These are phyloP conservation scores for Seiridium cupressi DNA, from an alignment of 2,329 filamentous ascomycete genomes.

Conservation along the genomic window DNA sequence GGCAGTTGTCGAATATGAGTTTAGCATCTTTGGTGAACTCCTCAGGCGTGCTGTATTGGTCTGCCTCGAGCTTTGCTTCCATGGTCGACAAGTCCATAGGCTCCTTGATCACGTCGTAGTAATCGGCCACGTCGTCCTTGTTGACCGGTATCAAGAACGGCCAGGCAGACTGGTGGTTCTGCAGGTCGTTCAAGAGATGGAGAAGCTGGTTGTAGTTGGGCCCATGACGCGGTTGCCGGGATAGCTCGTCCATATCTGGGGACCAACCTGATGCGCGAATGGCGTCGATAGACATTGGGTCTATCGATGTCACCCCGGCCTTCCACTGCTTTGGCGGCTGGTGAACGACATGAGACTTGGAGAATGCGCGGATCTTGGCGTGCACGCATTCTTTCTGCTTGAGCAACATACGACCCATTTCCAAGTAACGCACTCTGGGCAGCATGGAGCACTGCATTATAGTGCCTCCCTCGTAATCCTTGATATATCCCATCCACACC, in stretches of 20 bases:
- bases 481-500: conserved; percentile 99
- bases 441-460: conserved; percentile 99
- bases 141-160: conserved; percentile 94
- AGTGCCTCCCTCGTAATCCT: conserved; percentile 97
- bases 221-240: conserved; percentile 89
- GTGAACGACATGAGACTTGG: conserved; percentile 84
- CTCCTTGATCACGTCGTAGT: conserved; percentile 97
- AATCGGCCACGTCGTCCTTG: conserved; percentile 94
- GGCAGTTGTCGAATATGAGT: conserved; percentile 91
- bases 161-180: conserved; percentile 92
- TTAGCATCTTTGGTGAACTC: conserved; percentile 89
- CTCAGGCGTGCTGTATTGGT: conserved; percentile 86
- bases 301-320: conserved; percentile 70
- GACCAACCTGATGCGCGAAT: conserved; percentile 95
- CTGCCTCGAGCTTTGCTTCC: conserved; percentile 92
- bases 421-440: conserved; percentile 89
- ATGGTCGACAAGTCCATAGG: conserved; percentile 97
- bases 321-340: conserved; percentile 83
- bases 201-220: conserved; percentile 95
- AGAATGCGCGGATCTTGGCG: conserved; percentile 91
- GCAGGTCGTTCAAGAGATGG: conserved; percentile 89
- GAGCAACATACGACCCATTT: conserved; percentile 87
- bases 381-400: conserved; percentile 97
- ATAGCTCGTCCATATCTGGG: conserved; percentile 95
- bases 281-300: conserved; percentile 81